Evolutionary conservation across 768 basidiomycete genomes (phyloP).

Genomic region (Saitozyma sp.): DNA sequence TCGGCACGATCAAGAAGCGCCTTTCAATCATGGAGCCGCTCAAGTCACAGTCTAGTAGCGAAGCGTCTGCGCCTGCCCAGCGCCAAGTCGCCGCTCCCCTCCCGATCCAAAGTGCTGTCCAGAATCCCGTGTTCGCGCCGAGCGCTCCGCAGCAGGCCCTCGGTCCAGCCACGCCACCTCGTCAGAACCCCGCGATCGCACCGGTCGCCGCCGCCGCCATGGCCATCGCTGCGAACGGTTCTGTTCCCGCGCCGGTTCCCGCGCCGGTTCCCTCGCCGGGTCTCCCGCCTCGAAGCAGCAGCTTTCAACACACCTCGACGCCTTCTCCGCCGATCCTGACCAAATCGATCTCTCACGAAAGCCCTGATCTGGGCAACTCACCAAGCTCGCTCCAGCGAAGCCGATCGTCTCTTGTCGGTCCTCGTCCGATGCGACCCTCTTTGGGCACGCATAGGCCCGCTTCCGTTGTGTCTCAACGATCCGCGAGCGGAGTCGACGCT

Average conservation of each 20-base stretch:
- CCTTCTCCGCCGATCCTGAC: background rate
- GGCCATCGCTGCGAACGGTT: background rate
- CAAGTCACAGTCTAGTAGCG: background rate
- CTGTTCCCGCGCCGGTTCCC: background rate
- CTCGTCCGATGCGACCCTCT: background rate
- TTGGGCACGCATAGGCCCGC: background rate
- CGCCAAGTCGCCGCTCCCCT: background rate
- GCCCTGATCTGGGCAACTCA: background rate
- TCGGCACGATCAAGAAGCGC: conserved; percentile 16
- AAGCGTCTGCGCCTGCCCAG: background rate
- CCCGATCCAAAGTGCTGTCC: background rate
- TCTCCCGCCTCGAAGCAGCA: background rate
- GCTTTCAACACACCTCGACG: background rate
- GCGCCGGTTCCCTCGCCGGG: background rate
- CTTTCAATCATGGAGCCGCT: conserved; percentile 10
- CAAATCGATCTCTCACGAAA: background rate
- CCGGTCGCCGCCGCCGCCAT: background rate
- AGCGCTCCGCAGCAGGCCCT: background rate
- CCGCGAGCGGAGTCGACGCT: background rate
- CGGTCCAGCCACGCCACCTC: no score
- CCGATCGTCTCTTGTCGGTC: background rate
- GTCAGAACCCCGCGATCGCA: background rate
- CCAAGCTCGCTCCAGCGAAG: background rate
- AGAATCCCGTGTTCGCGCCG: background rate
- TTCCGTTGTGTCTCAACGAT: background rate